Percentiles rank a stretch among this genome's conserved stretches.
Evolutionary conservation across 2,329 filamentous ascomycete species (phyloP).

Genomic region (Fusarium chaquense): DNA sequence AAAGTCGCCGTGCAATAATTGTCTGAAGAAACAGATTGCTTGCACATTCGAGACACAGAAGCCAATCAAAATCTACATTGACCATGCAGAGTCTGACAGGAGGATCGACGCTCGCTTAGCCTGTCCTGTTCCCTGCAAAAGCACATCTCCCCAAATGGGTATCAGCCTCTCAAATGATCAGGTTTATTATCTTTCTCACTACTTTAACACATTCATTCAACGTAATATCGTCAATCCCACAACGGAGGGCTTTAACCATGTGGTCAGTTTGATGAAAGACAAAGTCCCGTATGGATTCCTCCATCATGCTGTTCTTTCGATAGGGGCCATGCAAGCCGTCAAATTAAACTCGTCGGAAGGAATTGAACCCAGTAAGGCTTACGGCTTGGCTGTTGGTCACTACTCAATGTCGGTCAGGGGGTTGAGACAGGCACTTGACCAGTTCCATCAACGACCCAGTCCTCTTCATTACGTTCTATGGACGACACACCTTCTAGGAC

Average conservation of each 20-base stretch:
- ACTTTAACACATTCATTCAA: slow-evolving; percentile 49
- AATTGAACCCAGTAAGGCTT: neutral
- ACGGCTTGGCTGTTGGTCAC: slow-evolving; percentile 35
- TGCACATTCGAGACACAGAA: slow-evolving; percentile 41
- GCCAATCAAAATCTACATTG: slow-evolving; percentile 39
- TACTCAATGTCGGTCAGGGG: slow-evolving; percentile 48
- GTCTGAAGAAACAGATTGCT: slow-evolving; percentile 39
- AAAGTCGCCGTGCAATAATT: slow-evolving; percentile 48
- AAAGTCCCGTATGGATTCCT: slow-evolving; percentile 36
- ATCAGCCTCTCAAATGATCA: slow-evolving; percentile 26
- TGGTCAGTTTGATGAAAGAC: slow-evolving; percentile 40
- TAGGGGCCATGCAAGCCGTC: slow-evolving; percentile 51
- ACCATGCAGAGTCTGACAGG: slow-evolving; percentile 22
- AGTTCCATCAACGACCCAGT: neutral
- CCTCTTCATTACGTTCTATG: slow-evolving; percentile 46
- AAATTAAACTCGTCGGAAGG: slow-evolving; percentile 29
- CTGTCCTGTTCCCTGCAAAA: no score
- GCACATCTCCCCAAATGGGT: neutral
- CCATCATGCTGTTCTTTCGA: slow-evolving; percentile 47
- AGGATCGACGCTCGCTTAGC: neutral
- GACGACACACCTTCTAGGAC: slow-evolving; percentile 51
- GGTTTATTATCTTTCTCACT: slow-evolving; percentile 42
- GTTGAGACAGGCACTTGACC: slow-evolving; percentile 37
- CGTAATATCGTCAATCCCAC: slow-evolving; percentile 48
- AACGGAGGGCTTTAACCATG: slow-evolving; percentile 17